A percentile compares a stretch with the other conserved stretches of the same genome.
These are phyloP conservation scores for Terana coerulea DNA, from an alignment of 768 basidiomycete species.

Conservation along the genomic window DNA sequence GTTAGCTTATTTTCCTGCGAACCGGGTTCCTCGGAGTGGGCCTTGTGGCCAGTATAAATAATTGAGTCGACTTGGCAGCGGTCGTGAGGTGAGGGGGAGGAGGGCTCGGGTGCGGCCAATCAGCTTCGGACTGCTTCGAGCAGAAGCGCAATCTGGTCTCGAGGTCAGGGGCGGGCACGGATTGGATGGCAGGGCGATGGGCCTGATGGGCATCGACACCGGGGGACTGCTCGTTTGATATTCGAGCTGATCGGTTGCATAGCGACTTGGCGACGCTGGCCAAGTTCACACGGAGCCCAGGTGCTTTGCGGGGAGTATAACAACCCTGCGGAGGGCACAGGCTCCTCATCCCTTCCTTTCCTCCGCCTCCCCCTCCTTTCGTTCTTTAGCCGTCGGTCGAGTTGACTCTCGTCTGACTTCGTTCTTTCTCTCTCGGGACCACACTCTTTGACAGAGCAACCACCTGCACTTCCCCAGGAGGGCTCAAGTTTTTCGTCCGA, in stretches of 20 bases:
- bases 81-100: slow-evolving; percentile 8
- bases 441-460: slow-evolving; percentile 71
- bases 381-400: slow-evolving; percentile 46
- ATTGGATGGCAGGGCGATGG: slow-evolving; percentile 1
- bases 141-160: slow-evolving; percentile 1
- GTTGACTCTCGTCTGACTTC: slow-evolving; percentile 62
- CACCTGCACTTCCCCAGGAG: slow-evolving; percentile 56
- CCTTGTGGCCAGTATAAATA: no score
- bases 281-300: slow-evolving; percentile 2
- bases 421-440: slow-evolving; percentile 58
- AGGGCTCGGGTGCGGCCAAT: neutral
- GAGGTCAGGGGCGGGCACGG: neutral
- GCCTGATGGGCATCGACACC: neutral
- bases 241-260: slow-evolving; percentile 15
- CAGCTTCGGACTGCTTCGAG: neutral
- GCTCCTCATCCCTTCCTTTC: slow-evolving; percentile 19
- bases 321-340: neutral
- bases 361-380: slow-evolving; percentile 29
- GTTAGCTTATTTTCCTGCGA: no score
- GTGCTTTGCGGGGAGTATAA: slow-evolving; percentile 1
- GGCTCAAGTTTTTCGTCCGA: slow-evolving; percentile 39
- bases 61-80: slow-evolving; percentile 11
- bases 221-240: slow-evolving; percentile 7
- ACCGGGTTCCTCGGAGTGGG: no score
- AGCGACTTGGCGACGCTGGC: slow-evolving; percentile 9